Evolutionary conservation across 2,329 filamentous ascomycete genomes (phyloP), one percentile per base, ranked within the genome.

Genomic region (Xylariaceae sp.): DNA sequence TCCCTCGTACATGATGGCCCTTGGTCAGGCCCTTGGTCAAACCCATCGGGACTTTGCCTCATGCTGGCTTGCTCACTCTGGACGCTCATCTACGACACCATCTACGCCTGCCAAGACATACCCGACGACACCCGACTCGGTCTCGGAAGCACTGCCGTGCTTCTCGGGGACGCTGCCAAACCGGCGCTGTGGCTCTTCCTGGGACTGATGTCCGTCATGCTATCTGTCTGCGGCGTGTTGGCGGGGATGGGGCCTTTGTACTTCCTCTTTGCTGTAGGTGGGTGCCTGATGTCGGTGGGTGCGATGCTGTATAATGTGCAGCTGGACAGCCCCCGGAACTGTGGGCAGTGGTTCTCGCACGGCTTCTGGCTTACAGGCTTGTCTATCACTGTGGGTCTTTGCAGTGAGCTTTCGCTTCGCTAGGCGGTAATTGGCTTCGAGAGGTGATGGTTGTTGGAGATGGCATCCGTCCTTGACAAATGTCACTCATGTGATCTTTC

Each of bases 31-130:
- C 42, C 51, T 11, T 55, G 49, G 53, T 47, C 37, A 18, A 48
- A 56, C 18, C 38, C 53, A 26, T 49, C 58, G 34, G 53, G 52
- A 11, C 38, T 46, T 3, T 53, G 51, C 34, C 50, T 63, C 24
- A 53, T 57, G 26, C 17, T 53, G n/a, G 59, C 59, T 6, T 51
- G 46, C 33, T 52, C 57, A 3, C 39, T 64, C 4, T 64, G 61
- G 61, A 56, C 53, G 6, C 43, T 60, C 37, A 55, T 64, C 34
- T 64, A 60, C 43, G 63, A 65, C 44, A 64, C 61, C 7, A 60
- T 65, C 34, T 65, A 65, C 41, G 63, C 61, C 4, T 54, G 61
- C 38, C 61, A 64, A 39, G 64, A 65, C 37, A 35, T 61, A 4
- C 48, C 46, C 15, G 63, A 65, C 26, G 63, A 65, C 24, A 42